Percentiles rank a stretch among this genome's conserved stretches.
Evolutionary conservation across 805 yeast genomes (phyloP).

Genomic region (Nakazawaea ambrosiae): DNA sequence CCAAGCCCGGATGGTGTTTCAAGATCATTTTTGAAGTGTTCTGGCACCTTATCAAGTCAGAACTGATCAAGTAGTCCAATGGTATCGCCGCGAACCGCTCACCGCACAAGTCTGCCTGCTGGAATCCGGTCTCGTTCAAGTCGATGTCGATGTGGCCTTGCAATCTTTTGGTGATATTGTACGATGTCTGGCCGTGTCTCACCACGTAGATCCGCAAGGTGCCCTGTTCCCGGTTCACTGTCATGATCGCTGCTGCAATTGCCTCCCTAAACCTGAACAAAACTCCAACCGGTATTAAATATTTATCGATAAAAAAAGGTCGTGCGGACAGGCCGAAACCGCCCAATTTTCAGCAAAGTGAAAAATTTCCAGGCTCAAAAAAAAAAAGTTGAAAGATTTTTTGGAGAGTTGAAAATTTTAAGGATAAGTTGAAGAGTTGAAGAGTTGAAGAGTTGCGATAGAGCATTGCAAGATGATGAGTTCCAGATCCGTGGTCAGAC

Average conservation of each 20-base stretch:
- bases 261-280: too few relatives aligned
- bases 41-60: constrained; percentile 53
- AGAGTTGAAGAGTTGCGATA: too few relatives aligned
- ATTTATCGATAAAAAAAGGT: too few relatives aligned
- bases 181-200: constrained; percentile 82
- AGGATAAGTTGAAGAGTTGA: not conserved
- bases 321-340: too few relatives aligned
- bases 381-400: constrained; percentile 6
- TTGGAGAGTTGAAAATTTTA: not conserved
- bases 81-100: constrained; percentile 27
- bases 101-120: constrained; percentile 57
- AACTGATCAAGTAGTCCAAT: constrained; percentile 41
- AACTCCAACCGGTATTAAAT: too few relatives aligned
- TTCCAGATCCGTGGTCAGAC: not conserved
- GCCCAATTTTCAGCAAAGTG: not conserved
- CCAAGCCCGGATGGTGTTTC: constrained; percentile 17
- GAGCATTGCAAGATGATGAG: too few relatives aligned
- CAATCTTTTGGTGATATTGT: constrained; percentile 57
- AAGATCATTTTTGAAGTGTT: constrained; percentile 47
- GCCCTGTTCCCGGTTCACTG: constrained; percentile 14
- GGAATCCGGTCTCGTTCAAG: constrained; percentile 51
- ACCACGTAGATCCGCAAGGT: constrained; percentile 44
- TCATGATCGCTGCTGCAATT: too few relatives aligned
- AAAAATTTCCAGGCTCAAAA: too few relatives aligned
- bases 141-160: constrained; percentile 75